Percentiles rank a stretch among this genome's conserved stretches.
phyloP scores from a whole-genome alignment of 164 flowering plant genomes.

The Piper longum region DNA sequence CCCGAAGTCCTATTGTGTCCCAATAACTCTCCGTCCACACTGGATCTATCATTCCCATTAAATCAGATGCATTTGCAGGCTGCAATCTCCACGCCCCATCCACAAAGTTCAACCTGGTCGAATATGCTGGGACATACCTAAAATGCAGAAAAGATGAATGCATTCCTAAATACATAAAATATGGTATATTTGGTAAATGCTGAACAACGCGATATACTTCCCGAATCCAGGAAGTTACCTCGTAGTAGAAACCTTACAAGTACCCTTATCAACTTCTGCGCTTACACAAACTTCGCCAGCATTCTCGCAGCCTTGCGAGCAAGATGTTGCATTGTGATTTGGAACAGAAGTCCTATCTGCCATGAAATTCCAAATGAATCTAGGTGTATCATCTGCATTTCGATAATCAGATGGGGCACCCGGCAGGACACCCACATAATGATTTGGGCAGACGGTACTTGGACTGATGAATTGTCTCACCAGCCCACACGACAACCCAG shows the following conservation, averaged over 20 bases:
- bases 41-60: conserved; percentile 60
- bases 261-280: conserved; percentile 51
- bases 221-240: conserved; percentile 27
- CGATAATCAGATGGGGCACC: conserved; percentile 51
- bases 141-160: conserved; percentile 5
- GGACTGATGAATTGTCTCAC: conserved; percentile 59
- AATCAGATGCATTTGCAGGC: conserved; percentile 51
- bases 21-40: conserved; percentile 97
- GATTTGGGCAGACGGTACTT: conserved; percentile 48
- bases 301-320: conserved; percentile 49
- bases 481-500: conserved; percentile 75
- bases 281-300: conserved; percentile 48
- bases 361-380: conserved; percentile 83
- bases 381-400: conserved; percentile 44
- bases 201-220: neutral
- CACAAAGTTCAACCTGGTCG: conserved; percentile 68
- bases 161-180: neutral
- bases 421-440: conserved; percentile 76
- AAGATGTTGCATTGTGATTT: conserved; percentile 26
- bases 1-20: conserved; percentile 49
- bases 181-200: neutral
- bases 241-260: conserved; percentile 69
- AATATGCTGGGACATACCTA: conserved; percentile 95
- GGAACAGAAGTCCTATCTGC: conserved; percentile 64
- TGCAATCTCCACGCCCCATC: conserved; percentile 49